Conservation (phyloP, 345 rosid genomes). For the Dipteronia sinensis region DNA sequence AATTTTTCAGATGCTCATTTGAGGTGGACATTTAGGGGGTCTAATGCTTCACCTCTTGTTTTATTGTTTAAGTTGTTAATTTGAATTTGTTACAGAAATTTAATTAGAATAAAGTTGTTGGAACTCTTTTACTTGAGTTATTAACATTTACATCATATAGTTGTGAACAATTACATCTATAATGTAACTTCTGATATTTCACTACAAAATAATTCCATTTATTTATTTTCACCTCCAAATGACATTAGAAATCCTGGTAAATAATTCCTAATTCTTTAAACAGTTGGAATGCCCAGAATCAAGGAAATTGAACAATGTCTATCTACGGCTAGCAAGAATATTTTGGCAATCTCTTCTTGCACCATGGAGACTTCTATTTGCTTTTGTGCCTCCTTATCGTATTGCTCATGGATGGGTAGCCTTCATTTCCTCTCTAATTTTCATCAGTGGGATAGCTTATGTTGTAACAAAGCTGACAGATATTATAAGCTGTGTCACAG, state of each 20-base stretch:
- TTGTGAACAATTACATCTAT: background rate
- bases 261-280: slow-evolving; percentile 24
- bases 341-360: slow-evolving; percentile 64
- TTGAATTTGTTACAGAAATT: slow-evolving; percentile 1
- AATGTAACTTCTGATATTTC: background rate
- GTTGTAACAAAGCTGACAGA: slow-evolving; percentile 74
- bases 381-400: slow-evolving; percentile 86
- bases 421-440: slow-evolving; percentile 75
- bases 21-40: background rate
- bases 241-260: background rate
- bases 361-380: slow-evolving; percentile 86
- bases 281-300: slow-evolving; percentile 70
- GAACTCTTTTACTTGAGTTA: background rate
- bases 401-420: slow-evolving; percentile 95
- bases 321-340: slow-evolving; percentile 42
- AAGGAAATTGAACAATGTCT: slow-evolving; percentile 51
- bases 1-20: background rate
- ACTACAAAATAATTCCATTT: background rate
- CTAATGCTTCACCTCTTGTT: background rate
- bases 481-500: slow-evolving; percentile 92
- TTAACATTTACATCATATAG: background rate
- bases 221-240: background rate
- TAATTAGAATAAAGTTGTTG: background rate
- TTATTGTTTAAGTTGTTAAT: background rate
- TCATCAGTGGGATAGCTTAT: slow-evolving; percentile 84